These are phyloP conservation scores for Umbelopsis ramanniana DNA, from an alignment of 192 early-diverging fungal species.

Conservation along the genomic window DNA sequence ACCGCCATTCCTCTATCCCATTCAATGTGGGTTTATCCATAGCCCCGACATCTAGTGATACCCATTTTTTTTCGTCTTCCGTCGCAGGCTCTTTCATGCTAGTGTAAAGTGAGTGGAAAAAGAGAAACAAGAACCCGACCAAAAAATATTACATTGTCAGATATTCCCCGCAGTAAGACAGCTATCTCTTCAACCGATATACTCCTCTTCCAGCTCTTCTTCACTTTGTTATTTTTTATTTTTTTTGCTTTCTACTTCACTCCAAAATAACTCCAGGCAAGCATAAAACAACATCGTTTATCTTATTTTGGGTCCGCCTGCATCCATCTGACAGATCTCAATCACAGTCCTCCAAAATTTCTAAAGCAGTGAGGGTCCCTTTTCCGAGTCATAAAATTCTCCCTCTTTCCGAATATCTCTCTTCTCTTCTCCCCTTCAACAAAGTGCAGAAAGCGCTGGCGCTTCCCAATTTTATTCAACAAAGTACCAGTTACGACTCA, in stretches of 20 bases:
- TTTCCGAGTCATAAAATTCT: slow-evolving; percentile 22
- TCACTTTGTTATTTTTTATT: not conserved
- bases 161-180: slow-evolving; percentile 19
- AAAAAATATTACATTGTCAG: slow-evolving; percentile 21
- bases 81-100: not conserved
- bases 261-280: not conserved
- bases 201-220: slow-evolving; percentile 5
- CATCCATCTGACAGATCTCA: slow-evolving; percentile 19
- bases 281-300: not conserved
- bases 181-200: slow-evolving; percentile 12
- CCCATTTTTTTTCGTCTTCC: slow-evolving; percentile 15
- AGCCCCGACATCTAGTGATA: slow-evolving; percentile 20
- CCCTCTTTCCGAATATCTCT: slow-evolving; percentile 23
- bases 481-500: slow-evolving; percentile 5
- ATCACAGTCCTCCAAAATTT: slow-evolving; percentile 12
- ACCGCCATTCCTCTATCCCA: not conserved
- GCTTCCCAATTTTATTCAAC: not conserved
- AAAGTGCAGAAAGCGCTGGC: slow-evolving; percentile 19
- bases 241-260: not conserved
- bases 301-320: slow-evolving; percentile 17
- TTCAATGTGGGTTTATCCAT: not conserved
- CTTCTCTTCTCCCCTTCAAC: not conserved
- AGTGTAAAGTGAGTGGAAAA: not conserved
- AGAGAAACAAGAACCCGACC: not conserved
- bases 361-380: slow-evolving; percentile 5